Percentiles rank a stretch among this genome's conserved stretches.
Conservation (phyloP, 257 asterid species). For the Solanum arcanum region DNA sequence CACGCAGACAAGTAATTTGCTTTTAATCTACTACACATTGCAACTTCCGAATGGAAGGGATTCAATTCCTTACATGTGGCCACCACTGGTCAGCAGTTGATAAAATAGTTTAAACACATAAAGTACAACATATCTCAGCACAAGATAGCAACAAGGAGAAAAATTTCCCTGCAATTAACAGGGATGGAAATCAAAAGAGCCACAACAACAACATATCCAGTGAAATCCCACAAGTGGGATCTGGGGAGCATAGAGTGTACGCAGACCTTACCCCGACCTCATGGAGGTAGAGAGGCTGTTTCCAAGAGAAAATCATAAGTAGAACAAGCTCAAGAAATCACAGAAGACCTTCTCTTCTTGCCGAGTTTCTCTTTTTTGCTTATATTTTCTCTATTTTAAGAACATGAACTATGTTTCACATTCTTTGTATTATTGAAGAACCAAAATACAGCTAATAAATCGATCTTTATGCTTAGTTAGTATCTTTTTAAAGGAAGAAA, state of each 20-base stretch:
- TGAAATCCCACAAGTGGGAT: neutral
- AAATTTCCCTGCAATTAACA: neutral
- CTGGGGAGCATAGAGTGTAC: neutral
- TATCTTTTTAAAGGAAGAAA: neutral
- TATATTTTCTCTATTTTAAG: neutral
- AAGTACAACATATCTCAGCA: neutral
- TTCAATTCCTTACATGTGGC: neutral
- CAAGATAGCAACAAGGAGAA: neutral
- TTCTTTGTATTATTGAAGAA: neutral
- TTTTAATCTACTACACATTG: neutral
- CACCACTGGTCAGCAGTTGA: neutral
- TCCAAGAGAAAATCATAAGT: neutral
- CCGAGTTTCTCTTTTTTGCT: neutral
- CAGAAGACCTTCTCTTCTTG: neutral
- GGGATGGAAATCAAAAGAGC: neutral
- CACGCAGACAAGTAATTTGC: neutral
- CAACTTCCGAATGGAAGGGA: neutral
- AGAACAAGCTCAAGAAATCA: neutral
- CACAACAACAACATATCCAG: neutral
- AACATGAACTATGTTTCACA: neutral
- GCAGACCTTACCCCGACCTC: neutral
- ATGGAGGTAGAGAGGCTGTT: neutral
- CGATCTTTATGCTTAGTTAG: neutral
- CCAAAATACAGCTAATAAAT: neutral
- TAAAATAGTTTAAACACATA: neutral